Conservation (phyloP, 371 early-diverging fungal genomes). For the Haplosporangium sp. region DNA sequence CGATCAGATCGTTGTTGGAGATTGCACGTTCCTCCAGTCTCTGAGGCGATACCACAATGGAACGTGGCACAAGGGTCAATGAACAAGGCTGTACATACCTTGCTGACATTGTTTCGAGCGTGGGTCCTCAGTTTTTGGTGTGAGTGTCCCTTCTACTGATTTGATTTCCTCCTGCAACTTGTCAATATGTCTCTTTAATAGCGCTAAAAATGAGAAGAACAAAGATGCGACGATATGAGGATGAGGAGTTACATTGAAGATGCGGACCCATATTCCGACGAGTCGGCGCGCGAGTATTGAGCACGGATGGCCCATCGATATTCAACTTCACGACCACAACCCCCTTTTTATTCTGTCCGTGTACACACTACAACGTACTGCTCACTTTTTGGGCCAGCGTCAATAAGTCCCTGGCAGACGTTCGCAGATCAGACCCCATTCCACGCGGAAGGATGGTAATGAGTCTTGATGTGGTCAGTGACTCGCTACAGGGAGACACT, state of each 20-base stretch:
- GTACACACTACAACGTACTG: constrained; percentile 30
- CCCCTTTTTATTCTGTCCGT: background rate
- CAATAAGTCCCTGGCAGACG: constrained; percentile 50
- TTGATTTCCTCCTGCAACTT: constrained; percentile 22
- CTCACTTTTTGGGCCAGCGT: constrained; percentile 51
- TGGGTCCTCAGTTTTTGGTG: constrained; percentile 11
- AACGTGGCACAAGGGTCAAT: too few species aligned
- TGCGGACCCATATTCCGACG: background rate
- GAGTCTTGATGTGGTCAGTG: too few species aligned
- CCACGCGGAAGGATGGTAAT: constrained; percentile 7
- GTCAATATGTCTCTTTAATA: constrained; percentile 33
- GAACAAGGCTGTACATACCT: too few species aligned
- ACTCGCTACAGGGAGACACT: too few species aligned
- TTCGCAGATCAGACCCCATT: constrained; percentile 49
- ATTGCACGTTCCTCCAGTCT: too few species aligned
- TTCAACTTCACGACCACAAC: background rate
- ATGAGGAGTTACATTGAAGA: too few species aligned
- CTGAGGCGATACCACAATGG: too few species aligned
- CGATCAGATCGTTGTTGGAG: too few species aligned
- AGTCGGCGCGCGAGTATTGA: background rate
- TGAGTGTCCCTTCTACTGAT: constrained; percentile 3
- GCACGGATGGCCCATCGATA: background rate
- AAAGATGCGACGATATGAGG: background rate
- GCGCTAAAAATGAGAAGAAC: constrained; percentile 13
- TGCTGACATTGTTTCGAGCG: constrained; percentile 25